These are phyloP conservation scores for Alternaria angustiovoidea DNA, from an alignment of 2,329 filamentous ascomycete genomes.

Conservation along the genomic window DNA sequence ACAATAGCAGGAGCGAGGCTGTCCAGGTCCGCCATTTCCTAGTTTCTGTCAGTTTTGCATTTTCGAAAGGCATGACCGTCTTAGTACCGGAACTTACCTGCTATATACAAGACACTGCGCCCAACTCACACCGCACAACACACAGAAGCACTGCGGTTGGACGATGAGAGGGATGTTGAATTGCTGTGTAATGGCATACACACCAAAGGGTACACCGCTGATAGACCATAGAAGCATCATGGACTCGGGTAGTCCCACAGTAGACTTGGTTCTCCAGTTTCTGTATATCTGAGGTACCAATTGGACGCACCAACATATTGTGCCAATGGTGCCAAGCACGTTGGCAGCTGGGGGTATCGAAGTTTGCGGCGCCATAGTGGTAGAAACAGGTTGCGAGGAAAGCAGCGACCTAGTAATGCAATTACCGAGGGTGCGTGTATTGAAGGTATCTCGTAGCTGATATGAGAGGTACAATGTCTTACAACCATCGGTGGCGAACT, in stretches of 20 bases:
- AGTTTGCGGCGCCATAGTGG: slow-evolving; percentile 33
- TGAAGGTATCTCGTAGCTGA: not conserved
- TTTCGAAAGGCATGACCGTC: not conserved
- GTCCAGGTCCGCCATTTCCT: slow-evolving; percentile 53
- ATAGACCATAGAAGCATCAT: slow-evolving; percentile 77
- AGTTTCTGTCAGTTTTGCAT: not conserved
- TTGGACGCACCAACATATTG: slow-evolving; percentile 53
- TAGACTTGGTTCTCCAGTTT: slow-evolving; percentile 71
- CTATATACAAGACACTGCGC: slow-evolving; percentile 59
- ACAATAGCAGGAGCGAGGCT: slow-evolving; percentile 19
- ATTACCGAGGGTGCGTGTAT: not conserved
- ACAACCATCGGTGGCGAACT: not conserved
- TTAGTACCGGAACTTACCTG: slow-evolving; percentile 42
- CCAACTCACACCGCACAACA: slow-evolving; percentile 58
- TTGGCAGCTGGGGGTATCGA: slow-evolving; percentile 62
- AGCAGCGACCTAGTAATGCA: not conserved
- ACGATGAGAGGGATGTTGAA: slow-evolving; percentile 54
- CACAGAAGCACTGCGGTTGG: slow-evolving; percentile 60
- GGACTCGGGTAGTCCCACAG: slow-evolving; percentile 68
- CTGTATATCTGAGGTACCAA: slow-evolving; percentile 65
- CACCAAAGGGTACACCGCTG: slow-evolving; percentile 71
- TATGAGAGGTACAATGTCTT: not conserved
- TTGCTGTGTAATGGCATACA: slow-evolving; percentile 62
- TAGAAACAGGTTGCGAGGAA: not conserved
- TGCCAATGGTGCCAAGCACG: slow-evolving; percentile 66